These are phyloP conservation scores for Apostasia shenzhenica DNA, from an alignment of 106 monocot species.

Conservation along the genomic window DNA sequence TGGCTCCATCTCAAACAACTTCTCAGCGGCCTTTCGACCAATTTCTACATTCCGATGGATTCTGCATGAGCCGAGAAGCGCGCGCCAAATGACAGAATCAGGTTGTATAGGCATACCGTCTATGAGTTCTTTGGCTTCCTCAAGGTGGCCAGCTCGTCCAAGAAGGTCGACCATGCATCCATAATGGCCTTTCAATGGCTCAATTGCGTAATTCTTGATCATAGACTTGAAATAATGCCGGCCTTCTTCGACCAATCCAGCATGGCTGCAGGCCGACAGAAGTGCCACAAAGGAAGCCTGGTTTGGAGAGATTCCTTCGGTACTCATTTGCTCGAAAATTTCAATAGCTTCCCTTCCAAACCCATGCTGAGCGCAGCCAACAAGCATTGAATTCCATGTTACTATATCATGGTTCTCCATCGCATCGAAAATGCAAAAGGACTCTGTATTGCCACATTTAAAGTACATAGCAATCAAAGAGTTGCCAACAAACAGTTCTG, in stretches of 20 bases:
- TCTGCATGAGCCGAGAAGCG: conserved; percentile 58
- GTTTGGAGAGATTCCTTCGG: conserved; percentile 36
- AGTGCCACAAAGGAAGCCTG: conserved; percentile 39
- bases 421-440: conserved; percentile 35
- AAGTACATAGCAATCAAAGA: conserved; percentile 60
- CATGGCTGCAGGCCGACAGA: conserved; percentile 55
- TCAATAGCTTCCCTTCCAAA: conserved; percentile 41
- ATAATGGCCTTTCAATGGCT: conserved; percentile 42
- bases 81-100: conserved; percentile 47
- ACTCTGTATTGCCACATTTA: conserved; percentile 51
- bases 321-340: conserved; percentile 40
- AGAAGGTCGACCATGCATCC: conserved; percentile 65
- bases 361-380: conserved; percentile 45
- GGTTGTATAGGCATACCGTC: conserved; percentile 57
- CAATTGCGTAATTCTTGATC: conserved; percentile 37
- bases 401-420: conserved; percentile 43
- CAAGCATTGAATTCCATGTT: conserved; percentile 47
- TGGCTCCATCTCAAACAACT: conserved; percentile 50
- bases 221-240: conserved; percentile 42
- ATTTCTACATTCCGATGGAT: conserved; percentile 35
- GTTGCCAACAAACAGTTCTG: conserved; percentile 39
- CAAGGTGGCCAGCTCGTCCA: conserved; percentile 46
- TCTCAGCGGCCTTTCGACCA: conserved; percentile 39
- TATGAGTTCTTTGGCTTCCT: conserved; percentile 49
- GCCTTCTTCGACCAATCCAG: conserved; percentile 48